Conservation (phyloP, 2,329 filamentous ascomycete genomes). For the Penicillium sp. region DNA sequence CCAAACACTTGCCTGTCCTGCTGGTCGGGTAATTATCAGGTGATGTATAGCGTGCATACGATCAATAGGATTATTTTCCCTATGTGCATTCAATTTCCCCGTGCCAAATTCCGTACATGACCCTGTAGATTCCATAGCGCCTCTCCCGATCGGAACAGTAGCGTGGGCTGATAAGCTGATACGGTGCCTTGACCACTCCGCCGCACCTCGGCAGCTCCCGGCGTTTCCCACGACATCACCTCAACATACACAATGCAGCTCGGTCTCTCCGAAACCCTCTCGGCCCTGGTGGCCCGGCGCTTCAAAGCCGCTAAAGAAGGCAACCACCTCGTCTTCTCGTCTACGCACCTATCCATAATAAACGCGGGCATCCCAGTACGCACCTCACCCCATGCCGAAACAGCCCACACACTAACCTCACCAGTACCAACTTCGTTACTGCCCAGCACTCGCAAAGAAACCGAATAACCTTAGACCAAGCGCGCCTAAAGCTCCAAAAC, state of each 20-base stretch:
- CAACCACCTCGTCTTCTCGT: constrained; percentile 39
- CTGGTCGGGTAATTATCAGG: constrained; percentile 8
- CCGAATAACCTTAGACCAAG: constrained; percentile 29
- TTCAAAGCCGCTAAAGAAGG: constrained; percentile 38
- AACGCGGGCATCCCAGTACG: constrained; percentile 36
- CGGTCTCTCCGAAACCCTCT: constrained; percentile 35
- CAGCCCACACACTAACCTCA: constrained; percentile 1
- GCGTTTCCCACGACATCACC: constrained; percentile 5
- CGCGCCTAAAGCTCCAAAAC: constrained; percentile 27
- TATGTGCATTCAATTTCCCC: background rate
- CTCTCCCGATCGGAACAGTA: background rate
- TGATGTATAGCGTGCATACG: background rate
- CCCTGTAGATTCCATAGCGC: background rate
- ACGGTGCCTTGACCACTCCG: background rate
- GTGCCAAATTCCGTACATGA: background rate
- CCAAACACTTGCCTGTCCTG: constrained; percentile 1
- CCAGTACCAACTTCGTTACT: constrained; percentile 50
- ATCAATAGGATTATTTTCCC: background rate
- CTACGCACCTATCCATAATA: constrained; percentile 40
- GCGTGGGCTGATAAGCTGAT: background rate
- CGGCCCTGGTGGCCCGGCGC: constrained; percentile 35
- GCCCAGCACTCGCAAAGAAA: constrained; percentile 49
- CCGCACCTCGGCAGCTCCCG: background rate
- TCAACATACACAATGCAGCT: constrained; percentile 32
- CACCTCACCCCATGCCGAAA: background rate